Percentiles rank a stretch among this genome's conserved stretches.
Conservation (phyloP, 106 monocot species). For the Acorus calamus region DNA sequence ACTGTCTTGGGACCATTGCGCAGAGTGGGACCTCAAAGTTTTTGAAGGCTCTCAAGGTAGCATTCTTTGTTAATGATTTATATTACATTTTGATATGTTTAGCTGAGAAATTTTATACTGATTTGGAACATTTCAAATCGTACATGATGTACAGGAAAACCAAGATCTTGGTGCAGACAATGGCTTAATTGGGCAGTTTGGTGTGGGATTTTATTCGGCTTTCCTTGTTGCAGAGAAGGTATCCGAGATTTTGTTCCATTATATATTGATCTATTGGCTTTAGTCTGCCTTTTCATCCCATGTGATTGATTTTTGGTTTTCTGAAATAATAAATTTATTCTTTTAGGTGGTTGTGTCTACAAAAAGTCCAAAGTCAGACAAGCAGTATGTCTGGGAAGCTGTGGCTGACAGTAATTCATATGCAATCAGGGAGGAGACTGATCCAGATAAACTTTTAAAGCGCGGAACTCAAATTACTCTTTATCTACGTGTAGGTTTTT, state of each 20-base stretch:
- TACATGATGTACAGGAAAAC: slow-evolving; percentile 51
- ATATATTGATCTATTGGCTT: too few species aligned
- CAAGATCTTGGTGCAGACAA: slow-evolving; percentile 90
- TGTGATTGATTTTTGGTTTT: too few species aligned
- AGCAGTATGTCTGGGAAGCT: slow-evolving; percentile 95
- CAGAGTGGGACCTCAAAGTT: slow-evolving; percentile 98
- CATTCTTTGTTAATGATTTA: background rate
- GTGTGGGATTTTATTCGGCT: slow-evolving; percentile 99
- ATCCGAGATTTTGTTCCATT: background rate
- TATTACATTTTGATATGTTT: background rate
- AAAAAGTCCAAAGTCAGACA: slow-evolving; percentile 92
- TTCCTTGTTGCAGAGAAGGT: slow-evolving; percentile 96
- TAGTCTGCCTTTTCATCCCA: too few species aligned
- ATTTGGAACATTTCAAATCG: too few species aligned
- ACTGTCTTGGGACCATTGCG: slow-evolving; percentile 98
- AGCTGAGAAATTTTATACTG: too few species aligned
- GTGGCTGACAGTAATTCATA: slow-evolving; percentile 91
- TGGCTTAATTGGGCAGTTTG: slow-evolving; percentile 96
- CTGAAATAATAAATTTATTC: background rate
- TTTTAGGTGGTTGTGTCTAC: slow-evolving; percentile 87
- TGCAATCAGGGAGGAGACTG: slow-evolving; percentile 80
- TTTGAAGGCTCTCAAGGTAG: slow-evolving; percentile 81
- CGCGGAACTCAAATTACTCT: slow-evolving; percentile 93
- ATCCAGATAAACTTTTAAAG: slow-evolving; percentile 62
- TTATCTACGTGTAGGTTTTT: slow-evolving; percentile 47